Percentiles rank a stretch among this genome's conserved stretches.
These are phyloP conservation scores for Dictyostelium citrinum DNA, from an alignment of 78 protist species.

Conservation along the genomic window DNA sequence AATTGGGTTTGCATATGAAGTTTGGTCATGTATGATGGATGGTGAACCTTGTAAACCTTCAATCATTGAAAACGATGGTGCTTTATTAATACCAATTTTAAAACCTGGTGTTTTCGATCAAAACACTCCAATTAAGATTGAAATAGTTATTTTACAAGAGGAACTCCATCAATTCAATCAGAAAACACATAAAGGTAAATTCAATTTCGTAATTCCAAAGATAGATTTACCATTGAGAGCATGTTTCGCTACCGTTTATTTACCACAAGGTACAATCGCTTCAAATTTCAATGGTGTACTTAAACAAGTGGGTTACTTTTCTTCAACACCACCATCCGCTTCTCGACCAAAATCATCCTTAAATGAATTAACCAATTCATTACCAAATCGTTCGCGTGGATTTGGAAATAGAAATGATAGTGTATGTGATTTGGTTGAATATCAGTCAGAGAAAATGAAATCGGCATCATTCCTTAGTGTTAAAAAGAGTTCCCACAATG, in stretches of 20 bases:
- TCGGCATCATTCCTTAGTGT: background rate
- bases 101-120: constrained; percentile 23
- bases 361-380: too few relatives aligned
- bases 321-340: background rate
- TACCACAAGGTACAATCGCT: background rate
- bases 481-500: background rate
- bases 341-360: background rate
- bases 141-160: constrained; percentile 21
- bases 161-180: background rate
- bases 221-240: constrained; percentile 59
- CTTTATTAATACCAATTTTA: constrained; percentile 36
- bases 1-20: constrained; percentile 22
- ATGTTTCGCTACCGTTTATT: constrained; percentile 5
- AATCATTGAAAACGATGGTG: background rate
- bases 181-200: background rate
- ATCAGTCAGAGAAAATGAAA: background rate
- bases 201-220: constrained; percentile 33
- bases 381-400: background rate
- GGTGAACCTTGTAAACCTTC: constrained; percentile 37
- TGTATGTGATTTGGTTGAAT: background rate
- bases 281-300: constrained; percentile 19
- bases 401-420: constrained; percentile 1
- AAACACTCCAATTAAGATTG: constrained; percentile 16
- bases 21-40: constrained; percentile 65
- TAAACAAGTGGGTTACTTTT: background rate